These are phyloP conservation scores for Sphenostylis stenocarpa DNA, from an alignment of 306 rosid genomes.

Conservation along the genomic window DNA sequence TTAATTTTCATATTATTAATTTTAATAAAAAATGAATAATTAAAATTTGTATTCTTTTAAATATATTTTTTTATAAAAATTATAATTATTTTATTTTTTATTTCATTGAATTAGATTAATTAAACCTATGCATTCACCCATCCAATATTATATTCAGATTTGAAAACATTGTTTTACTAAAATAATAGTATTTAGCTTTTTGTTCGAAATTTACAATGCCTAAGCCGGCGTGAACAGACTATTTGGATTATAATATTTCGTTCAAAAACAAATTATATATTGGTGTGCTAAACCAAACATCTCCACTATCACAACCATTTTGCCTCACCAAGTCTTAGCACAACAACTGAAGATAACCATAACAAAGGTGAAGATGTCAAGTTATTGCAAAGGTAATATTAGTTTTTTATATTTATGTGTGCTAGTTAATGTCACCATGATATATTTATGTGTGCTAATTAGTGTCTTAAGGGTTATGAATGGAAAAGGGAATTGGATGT, in stretches of 20 bases:
- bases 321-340: neutral
- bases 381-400: slow-evolving; percentile 28
- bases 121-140: too few species aligned
- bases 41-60: too few species aligned
- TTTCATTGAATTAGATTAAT: too few species aligned
- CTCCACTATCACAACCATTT: slow-evolving; percentile 10
- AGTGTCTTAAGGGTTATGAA: neutral
- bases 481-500: neutral
- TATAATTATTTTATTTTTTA: too few species aligned
- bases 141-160: too few species aligned
- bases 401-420: neutral
- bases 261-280: neutral
- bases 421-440: neutral
- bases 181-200: too few species aligned
- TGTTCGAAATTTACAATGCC: too few species aligned
- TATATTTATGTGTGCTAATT: too few species aligned
- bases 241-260: neutral
- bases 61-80: too few species aligned
- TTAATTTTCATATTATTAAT: too few species aligned
- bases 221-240: neutral
- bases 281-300: neutral
- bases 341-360: neutral
- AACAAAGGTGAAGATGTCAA: slow-evolving; percentile 33
- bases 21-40: too few species aligned
- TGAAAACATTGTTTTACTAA: too few species aligned